A percentile compares a stretch with the other conserved stretches of the same genome.
These are phyloP conservation scores for Perkinsus chesapeaki DNA, from an alignment of 169 alveolate genomes.

Conservation along the genomic window DNA sequence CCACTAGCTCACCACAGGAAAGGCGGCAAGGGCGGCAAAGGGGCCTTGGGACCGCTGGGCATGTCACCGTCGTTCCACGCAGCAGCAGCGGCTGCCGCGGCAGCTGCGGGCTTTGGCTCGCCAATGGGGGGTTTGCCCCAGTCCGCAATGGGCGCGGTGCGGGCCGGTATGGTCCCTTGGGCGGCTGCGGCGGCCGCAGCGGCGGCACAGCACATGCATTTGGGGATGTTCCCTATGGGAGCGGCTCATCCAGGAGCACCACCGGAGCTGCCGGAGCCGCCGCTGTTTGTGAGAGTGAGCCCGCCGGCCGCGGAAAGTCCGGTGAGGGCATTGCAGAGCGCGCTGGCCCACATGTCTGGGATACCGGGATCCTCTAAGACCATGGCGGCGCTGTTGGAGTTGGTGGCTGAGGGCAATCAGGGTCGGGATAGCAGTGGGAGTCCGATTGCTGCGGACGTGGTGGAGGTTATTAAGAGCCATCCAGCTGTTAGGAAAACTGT, in stretches of 20 bases:
- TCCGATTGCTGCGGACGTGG: background rate
- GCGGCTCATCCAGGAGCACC: background rate
- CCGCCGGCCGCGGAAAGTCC: background rate
- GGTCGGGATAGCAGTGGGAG: background rate
- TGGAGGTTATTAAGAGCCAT: background rate
- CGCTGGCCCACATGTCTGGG: background rate
- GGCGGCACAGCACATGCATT: background rate
- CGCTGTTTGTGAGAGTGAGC: background rate
- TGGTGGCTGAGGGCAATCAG: background rate
- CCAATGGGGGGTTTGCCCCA: background rate
- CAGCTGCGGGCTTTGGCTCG: background rate
- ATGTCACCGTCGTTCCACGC: background rate
- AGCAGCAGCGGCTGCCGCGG: background rate
- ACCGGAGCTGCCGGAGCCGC: conserved; percentile 3
- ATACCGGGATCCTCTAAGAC: background rate
- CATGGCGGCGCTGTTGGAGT: background rate
- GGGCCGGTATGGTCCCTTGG: background rate
- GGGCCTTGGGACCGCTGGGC: background rate
- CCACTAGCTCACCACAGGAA: background rate
- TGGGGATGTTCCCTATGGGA: background rate
- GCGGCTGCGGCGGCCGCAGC: background rate
- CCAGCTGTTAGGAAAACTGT: background rate
- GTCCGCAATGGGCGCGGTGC: background rate
- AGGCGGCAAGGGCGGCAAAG: background rate
- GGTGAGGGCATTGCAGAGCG: background rate